Percentiles rank a stretch among this genome's conserved stretches.
Conservation (phyloP, 345 rosid genomes). For the Citrus maxima region DNA sequence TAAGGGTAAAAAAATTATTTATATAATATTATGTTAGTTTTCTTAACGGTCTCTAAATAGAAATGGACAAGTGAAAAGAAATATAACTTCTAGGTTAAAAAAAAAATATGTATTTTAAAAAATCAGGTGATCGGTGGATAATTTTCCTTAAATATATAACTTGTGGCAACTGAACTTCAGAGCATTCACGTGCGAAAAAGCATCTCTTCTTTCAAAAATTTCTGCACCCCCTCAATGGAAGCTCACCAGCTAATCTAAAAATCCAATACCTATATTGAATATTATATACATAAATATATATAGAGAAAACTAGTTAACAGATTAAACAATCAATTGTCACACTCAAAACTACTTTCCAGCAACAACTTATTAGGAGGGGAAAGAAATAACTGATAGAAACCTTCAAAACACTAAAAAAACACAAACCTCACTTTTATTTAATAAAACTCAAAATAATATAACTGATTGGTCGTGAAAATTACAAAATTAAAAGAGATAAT, state of each 20-base stretch:
- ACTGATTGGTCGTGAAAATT: not conserved
- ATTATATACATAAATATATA: not conserved
- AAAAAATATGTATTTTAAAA: no score
- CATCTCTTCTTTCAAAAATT: not conserved
- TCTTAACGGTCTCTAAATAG: no score
- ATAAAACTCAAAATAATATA: not conserved
- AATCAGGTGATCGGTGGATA: rapidly evolving
- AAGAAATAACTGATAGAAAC: not conserved
- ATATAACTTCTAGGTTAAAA: no score
- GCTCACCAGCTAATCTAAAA: not conserved
- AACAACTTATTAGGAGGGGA: not conserved
- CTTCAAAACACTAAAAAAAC: not conserved
- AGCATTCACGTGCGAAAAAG: not conserved
- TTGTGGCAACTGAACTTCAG: not conserved
- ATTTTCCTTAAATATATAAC: not conserved
- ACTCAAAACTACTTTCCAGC: not conserved
- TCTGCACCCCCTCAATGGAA: not conserved
- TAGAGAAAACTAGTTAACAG: not conserved
- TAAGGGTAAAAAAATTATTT: no score
- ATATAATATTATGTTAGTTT: no score
- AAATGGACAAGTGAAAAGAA: no score
- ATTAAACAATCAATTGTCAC: not conserved
- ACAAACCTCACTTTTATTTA: not conserved
- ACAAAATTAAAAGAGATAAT: not conserved
- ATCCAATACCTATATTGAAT: not conserved